Percentiles rank a stretch among this genome's conserved stretches.
Evolutionary conservation across 768 basidiomycete genomes (phyloP).

Genomic region (Calocybe gangraenosa): DNA sequence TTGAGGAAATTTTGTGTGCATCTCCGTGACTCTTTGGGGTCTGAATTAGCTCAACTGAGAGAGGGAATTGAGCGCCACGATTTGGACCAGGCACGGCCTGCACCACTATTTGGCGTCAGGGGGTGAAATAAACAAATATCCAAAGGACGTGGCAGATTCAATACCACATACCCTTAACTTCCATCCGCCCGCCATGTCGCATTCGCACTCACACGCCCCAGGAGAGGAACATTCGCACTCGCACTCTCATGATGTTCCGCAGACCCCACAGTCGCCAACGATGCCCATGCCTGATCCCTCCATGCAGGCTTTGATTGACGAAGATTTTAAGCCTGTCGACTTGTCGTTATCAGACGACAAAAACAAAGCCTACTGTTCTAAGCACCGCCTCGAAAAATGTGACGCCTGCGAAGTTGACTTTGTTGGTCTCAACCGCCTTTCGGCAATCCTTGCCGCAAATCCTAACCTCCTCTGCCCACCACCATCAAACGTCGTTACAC

Average conservation of each 20-base stretch:
- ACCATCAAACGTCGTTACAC: constrained; percentile 71
- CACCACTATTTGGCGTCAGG: no score
- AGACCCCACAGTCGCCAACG: constrained; percentile 38
- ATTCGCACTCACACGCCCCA: constrained; percentile 59
- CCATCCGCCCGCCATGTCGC: constrained; percentile 53
- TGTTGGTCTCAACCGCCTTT: constrained; percentile 68
- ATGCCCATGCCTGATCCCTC: constrained; percentile 60
- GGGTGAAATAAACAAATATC: background rate
- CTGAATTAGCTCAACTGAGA: no score
- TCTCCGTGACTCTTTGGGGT: no score
- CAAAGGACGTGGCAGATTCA: constrained; percentile 16
- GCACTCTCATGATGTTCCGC: constrained; percentile 29
- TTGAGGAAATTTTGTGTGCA: no score
- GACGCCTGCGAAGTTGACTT: constrained; percentile 72
- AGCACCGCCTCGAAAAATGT: constrained; percentile 74
- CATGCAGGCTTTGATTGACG: constrained; percentile 74
- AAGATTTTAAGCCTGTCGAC: constrained; percentile 57
- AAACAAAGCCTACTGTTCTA: constrained; percentile 54
- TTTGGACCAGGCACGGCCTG: no score
- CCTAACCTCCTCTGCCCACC: constrained; percentile 76
- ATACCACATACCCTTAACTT: background rate
- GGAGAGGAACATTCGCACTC: constrained; percentile 45
- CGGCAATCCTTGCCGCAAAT: constrained; percentile 64
- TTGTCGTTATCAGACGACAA: constrained; percentile 53
- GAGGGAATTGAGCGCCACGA: no score